Percentiles rank a stretch among this genome's conserved stretches.
Conservation (phyloP, 345 rosid genomes). For the Jatropha curcas region DNA sequence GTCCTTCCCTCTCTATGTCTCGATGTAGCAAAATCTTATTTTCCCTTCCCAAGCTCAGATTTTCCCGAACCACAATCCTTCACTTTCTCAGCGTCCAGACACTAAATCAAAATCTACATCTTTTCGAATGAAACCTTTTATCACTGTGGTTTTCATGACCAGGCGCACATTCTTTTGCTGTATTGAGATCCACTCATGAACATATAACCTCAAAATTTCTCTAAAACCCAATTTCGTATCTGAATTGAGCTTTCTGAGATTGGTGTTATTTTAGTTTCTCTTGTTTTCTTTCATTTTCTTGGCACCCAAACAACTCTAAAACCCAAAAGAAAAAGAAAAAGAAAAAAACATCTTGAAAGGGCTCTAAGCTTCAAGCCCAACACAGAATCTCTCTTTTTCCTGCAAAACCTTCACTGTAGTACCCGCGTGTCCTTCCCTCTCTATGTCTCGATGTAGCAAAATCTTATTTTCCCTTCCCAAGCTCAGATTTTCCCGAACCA, state of each 20-base stretch:
- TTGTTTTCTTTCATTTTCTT: too few species aligned
- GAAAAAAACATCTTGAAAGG: too few species aligned
- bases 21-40: background rate
- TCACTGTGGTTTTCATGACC: background rate
- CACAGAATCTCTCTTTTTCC: background rate
- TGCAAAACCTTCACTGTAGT: background rate
- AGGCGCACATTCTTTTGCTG: background rate
- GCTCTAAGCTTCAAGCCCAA: background rate
- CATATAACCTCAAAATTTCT: background rate
- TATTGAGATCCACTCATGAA: background rate
- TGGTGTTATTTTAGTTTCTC: too few species aligned
- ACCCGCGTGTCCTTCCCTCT: background rate
- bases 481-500: background rate
- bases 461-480: background rate
- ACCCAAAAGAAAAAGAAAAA: background rate
- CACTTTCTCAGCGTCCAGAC: slow-evolving; percentile 17
- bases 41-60: background rate
- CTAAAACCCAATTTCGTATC: too few species aligned
- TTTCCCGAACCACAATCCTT: background rate
- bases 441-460: background rate
- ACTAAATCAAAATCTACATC: background rate
- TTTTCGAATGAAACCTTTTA: background rate
- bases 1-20: background rate
- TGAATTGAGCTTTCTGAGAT: too few species aligned
- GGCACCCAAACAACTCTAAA: too few species aligned